phyloP scores from a whole-genome alignment of 2,329 filamentous ascomycete species.

The Aspergillus hortae region DNA sequence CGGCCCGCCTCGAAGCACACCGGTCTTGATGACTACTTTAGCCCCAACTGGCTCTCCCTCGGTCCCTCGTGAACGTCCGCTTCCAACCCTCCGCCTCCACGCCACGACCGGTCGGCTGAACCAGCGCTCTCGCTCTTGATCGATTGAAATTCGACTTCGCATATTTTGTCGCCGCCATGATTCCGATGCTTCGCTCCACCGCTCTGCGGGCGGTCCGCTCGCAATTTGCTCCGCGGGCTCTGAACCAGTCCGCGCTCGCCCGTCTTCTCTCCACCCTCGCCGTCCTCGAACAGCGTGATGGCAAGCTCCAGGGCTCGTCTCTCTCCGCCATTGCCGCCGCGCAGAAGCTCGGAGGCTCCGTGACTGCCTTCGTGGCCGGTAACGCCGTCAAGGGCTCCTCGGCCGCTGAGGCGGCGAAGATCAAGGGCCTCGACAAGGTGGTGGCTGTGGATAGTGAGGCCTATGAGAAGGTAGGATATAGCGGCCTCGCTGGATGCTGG shows the following conservation, averaged over 20 bases:
- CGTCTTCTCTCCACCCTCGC: conserved; percentile 83
- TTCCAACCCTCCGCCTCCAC: not conserved
- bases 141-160: not conserved
- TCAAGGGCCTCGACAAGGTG: conserved; percentile 87
- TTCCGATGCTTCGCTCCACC: conserved; percentile 36
- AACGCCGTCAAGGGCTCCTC: conserved; percentile 65
- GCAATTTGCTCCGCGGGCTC: conserved; percentile 41
- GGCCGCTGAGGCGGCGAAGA: conserved; percentile 81
- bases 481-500: not conserved
- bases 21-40: not conserved
- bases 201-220: conserved; percentile 43
- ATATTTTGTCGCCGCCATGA: conserved; percentile 20
- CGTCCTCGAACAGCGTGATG: conserved; percentile 87
- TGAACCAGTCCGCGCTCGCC: conserved; percentile 54
- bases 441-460: conserved; percentile 81
- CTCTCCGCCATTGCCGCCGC: conserved; percentile 83
- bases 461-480: conserved; percentile 73
- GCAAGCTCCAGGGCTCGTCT: conserved; percentile 77
- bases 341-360: conserved; percentile 75
- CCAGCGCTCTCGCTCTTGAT: not conserved
- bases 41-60: not conserved
- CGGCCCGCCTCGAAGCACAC: conserved; percentile 8
- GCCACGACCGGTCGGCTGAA: conserved; percentile 7
- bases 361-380: conserved; percentile 87
- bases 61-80: not conserved